Evolutionary conservation across 1,284 basidiomycete genomes (phyloP).

Genomic region (Limonomyces culmigenus): DNA sequence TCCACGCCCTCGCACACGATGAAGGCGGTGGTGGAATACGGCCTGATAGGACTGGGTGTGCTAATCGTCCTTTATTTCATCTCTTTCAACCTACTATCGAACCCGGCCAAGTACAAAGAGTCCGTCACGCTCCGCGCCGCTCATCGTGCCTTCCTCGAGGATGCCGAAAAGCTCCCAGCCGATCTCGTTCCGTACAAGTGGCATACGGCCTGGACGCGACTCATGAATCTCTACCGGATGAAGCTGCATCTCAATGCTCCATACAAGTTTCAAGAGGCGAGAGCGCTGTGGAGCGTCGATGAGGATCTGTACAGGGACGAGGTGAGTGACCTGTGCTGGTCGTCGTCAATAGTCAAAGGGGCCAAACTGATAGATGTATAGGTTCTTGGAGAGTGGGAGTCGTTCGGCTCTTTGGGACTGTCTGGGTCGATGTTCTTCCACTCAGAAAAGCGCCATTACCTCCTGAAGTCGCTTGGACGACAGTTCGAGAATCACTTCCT

Average conservation of each 20-base stretch:
- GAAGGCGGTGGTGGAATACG: too few relatives aligned
- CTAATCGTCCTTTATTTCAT: not conserved
- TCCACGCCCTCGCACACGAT: too few relatives aligned
- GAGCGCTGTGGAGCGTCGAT: not conserved
- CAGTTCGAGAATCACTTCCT: not conserved
- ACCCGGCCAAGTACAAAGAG: not conserved
- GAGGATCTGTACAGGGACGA: not conserved
- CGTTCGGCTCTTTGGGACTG: not conserved
- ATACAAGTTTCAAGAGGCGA: not conserved
- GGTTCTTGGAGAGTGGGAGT: not conserved
- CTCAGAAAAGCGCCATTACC: not conserved
- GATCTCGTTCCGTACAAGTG: not conserved
- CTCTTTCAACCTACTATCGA: not conserved
- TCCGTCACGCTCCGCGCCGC: not conserved
- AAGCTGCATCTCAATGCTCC: not conserved
- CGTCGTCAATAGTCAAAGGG: not conserved
- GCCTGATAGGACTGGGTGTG: too few relatives aligned
- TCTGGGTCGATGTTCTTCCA: not conserved
- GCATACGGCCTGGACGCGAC: too few relatives aligned
- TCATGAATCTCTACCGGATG: not conserved
- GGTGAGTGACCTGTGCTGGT: not conserved
- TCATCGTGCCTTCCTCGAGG: not conserved
- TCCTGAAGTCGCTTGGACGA: not conserved
- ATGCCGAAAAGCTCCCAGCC: not conserved
- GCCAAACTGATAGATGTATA: not conserved